Base-by-base conservation (phyloP, 2,329 filamentous ascomycete species). In the Colletotrichum tofieldiae region DNA sequence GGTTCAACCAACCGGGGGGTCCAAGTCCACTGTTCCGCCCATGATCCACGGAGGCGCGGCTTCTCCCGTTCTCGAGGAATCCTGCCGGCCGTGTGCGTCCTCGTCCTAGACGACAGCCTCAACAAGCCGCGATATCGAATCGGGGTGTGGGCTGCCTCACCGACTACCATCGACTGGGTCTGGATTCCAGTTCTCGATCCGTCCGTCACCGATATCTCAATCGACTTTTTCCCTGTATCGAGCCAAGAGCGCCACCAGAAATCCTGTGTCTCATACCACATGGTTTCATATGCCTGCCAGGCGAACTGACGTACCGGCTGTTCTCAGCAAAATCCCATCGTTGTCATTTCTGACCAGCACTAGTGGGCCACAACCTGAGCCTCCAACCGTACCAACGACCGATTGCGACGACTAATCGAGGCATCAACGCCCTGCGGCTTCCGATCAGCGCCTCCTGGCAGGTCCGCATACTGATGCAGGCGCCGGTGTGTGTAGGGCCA, bases 261-360 rank as follows among this genome's bases (percentile, higher is more conserved):
- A 72, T 60, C 45, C 41, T 29, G n/a, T 61, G 52, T 64, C 61
- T 72, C 65, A 60, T 45, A 45, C 47, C 29, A 20, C 45, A 52
- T n/a, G n/a, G 69, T 72, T 68, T 72, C 65, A 72, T 49, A 54
- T 60, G 39, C 52, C 37, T 47, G 29, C n/a, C 39, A 60, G 54
- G 62, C 54, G 49, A 65, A 66, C 35, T 59, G 67, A 60, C 39
- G 51, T 71, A 51, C 56, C 68, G 51, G 51, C 61, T 66, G 32
- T 49, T 14, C 29, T 54, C 52, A 47, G 29, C 65, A 54, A 61
- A 47, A 47, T 54, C 12, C 18, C 69, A 64, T 64, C 60, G 29
- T 49, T 49, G 59, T 65, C 69, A 69, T 60, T 68, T 69, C 18
- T 55, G 52, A 65, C 65, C 47, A 59, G 23, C 43, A 60, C 58